Percentiles rank a stretch among this genome's conserved stretches.
Conservation (phyloP, 2,329 filamentous ascomycete genomes). For the Microcyclospora pomicola region DNA sequence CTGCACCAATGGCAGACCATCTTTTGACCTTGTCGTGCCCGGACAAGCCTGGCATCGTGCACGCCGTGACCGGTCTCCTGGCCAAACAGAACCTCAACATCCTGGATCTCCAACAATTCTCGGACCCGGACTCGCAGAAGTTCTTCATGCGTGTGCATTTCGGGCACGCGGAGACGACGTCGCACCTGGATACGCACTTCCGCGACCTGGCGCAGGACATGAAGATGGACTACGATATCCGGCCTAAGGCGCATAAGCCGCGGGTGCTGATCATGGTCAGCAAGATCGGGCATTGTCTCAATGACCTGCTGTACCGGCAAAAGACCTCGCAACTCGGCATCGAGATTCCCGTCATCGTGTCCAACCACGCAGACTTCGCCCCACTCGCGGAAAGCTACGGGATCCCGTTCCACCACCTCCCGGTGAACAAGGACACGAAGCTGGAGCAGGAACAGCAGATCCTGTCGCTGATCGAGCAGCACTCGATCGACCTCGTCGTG, state of each 20-base stretch:
- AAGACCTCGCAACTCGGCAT: slow-evolving; percentile 61
- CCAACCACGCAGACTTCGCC: slow-evolving; percentile 65
- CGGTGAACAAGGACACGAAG: slow-evolving; percentile 68
- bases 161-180: slow-evolving; percentile 40
- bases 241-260: slow-evolving; percentile 54
- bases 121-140: slow-evolving; percentile 55
- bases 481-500: slow-evolving; percentile 65
- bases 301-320: slow-evolving; percentile 69
- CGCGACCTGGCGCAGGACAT: slow-evolving; percentile 47
- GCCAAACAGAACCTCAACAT: slow-evolving; percentile 64
- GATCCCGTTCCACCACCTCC: slow-evolving; percentile 68
- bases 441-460: slow-evolving; percentile 56
- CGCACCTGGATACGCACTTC: slow-evolving; percentile 43
- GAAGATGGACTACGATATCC: slow-evolving; percentile 57
- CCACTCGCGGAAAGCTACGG: slow-evolving; percentile 57
- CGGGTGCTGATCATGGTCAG: slow-evolving; percentile 78
- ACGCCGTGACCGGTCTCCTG: slow-evolving; percentile 68
- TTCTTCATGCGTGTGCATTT: slow-evolving; percentile 90
- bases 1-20: slow-evolving; percentile 34
- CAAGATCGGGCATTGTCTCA: slow-evolving; percentile 76
- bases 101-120: slow-evolving; percentile 73
- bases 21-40: slow-evolving; percentile 73
- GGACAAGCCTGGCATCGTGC: slow-evolving; percentile 72
- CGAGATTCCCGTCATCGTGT: slow-evolving; percentile 65
- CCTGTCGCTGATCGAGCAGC: slow-evolving; percentile 52